Evolutionary conservation across 2,329 filamentous ascomycete species (phyloP), one percentile per base, ranked within the genome.

Genomic region (Sclerotiophoma versabilis): DNA sequence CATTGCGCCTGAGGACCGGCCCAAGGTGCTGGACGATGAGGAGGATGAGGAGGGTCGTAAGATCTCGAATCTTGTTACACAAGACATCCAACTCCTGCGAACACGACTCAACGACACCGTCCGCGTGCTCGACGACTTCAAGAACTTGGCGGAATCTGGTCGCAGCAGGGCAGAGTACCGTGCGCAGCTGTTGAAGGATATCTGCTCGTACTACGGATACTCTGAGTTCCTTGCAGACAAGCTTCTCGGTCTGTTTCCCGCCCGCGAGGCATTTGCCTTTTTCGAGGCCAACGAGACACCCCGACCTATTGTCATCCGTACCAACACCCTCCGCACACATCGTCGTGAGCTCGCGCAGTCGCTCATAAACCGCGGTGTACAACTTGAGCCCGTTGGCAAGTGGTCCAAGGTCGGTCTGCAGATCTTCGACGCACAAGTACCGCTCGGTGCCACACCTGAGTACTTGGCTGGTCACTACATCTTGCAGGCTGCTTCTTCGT

Each of bases 331-430:
- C 54, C 89, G 92, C 65, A 88, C 87, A 14, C 86, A 87, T 68
- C 81, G 87, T 63, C 79, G 87, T 63, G 93, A 96, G 59, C 88
- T 99, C 15, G 95, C 95, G 9, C 93, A 97, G 75, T 85, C 93
- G 1, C 84, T 97, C 56, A 97, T 97, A 82, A 96, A 96, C 79
- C 90, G 93, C 60, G 95, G 95, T 61, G 95, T 99, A 42, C 96
- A 93, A 12, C 85, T 99, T 32, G 93, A 99, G 77, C 95, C 95
- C 2, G 92, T 99, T 15, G 95, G 95, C 58, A 98, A 98, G 77
- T 99, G 95, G 95, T 95, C 90, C 65, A 99, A 99, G 80, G 92
- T 99, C 60, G 95, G 95, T 41, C 84, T 99, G 33, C 95, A 99
- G 76, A 87, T 99, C 56, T 99, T 99, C 75, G 95, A 99, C 76